These are phyloP conservation scores for Dothiorella sarmentorum DNA, from an alignment of 2,329 filamentous ascomycete genomes.

Conservation along the genomic window DNA sequence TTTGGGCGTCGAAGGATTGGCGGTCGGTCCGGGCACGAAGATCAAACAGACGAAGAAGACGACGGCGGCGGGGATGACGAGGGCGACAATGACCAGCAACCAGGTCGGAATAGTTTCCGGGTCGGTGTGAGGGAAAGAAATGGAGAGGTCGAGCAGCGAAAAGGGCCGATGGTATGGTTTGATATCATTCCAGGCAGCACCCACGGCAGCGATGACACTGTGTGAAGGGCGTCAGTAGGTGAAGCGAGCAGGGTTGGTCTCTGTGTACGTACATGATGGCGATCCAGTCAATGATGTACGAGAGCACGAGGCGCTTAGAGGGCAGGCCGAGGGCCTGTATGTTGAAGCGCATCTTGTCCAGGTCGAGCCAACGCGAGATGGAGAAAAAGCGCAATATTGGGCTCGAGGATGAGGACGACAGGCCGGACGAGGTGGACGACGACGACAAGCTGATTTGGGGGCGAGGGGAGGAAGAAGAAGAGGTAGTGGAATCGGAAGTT, in stretches of 20 bases:
- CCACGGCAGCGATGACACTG: slow-evolving; percentile 55
- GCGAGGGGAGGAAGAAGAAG: not conserved
- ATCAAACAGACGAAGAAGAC: slow-evolving; percentile 66
- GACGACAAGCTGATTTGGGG: not conserved
- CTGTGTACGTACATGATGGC: slow-evolving; percentile 57
- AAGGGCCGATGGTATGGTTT: slow-evolving; percentile 69
- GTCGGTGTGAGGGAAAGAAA: slow-evolving; percentile 71
- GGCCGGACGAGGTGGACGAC: not conserved
- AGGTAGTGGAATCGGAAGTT: not conserved
- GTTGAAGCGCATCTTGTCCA: not conserved
- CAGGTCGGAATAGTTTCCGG: slow-evolving; percentile 69
- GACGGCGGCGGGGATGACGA: slow-evolving; percentile 63
- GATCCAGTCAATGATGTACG: slow-evolving; percentile 73
- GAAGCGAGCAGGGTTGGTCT: not conserved
- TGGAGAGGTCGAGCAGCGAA: slow-evolving; percentile 68
- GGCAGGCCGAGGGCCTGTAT: slow-evolving; percentile 25
- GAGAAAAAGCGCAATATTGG: not conserved
- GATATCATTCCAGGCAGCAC: slow-evolving; percentile 56
- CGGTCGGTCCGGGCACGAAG: slow-evolving; percentile 69
- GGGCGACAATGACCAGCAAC: slow-evolving; percentile 61
- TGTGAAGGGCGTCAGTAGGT: not conserved
- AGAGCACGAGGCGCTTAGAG: slow-evolving; percentile 55
- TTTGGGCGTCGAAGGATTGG: slow-evolving; percentile 60
- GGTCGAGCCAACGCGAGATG: not conserved
- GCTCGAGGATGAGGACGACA: not conserved